Evolutionary conservation across 176 grass and related monocot species (phyloP).

Genomic region (Calamus simplicifolius): DNA sequence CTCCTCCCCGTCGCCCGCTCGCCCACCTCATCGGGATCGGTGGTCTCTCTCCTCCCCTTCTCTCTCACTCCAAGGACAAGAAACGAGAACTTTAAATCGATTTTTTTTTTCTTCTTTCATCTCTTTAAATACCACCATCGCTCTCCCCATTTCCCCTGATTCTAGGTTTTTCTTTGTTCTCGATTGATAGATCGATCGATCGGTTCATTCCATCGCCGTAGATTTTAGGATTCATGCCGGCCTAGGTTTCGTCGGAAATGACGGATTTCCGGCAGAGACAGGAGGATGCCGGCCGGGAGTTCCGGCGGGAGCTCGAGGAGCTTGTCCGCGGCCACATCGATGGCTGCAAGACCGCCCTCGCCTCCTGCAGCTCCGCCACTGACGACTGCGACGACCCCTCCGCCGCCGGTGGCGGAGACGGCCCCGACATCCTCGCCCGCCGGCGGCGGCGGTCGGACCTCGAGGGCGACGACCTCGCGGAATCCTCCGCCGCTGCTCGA

Average conservation of each 20-base stretch:
- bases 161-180: too few species aligned
- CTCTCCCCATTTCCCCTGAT: too few species aligned
- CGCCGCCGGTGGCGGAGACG: neutral
- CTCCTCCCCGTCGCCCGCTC: too few species aligned
- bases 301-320: conserved; percentile 16
- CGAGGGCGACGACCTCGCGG: conserved; percentile 22
- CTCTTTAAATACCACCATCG: too few species aligned
- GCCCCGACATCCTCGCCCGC: conserved; percentile 1
- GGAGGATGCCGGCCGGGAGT: conserved; percentile 20
- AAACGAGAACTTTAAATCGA: too few species aligned
- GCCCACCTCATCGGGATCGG: too few species aligned
- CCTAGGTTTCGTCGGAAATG: conserved; percentile 2
- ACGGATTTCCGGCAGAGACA: conserved; percentile 16
- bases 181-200: too few species aligned
- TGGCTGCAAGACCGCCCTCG: conserved; percentile 1
- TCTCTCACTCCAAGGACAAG: too few species aligned
- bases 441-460: conserved; percentile 16
- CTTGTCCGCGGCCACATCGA: conserved; percentile 13
- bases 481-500: conserved; percentile 37
- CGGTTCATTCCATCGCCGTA: too few species aligned
- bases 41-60: too few species aligned
- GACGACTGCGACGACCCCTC: conserved; percentile 1
- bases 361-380: neutral
- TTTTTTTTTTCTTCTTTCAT: too few species aligned
- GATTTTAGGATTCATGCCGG: too few species aligned